Conservation (phyloP, 164 flowering plant genomes). For the Vitis cinerea region DNA sequence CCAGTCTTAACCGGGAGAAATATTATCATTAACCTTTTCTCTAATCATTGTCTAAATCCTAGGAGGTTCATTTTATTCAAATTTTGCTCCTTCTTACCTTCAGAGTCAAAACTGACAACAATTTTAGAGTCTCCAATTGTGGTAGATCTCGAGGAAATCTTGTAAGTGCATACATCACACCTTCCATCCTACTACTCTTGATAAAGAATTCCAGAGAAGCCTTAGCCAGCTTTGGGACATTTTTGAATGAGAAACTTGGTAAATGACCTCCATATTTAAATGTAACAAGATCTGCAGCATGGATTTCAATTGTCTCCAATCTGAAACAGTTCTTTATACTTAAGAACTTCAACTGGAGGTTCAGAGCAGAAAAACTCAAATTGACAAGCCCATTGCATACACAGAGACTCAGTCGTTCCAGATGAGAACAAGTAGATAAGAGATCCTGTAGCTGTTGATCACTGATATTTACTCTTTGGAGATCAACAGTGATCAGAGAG, state of each 20-base stretch:
- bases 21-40: background rate
- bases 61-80: background rate
- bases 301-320: slow-evolving; percentile 5
- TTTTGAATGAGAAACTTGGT: slow-evolving; percentile 5
- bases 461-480: slow-evolving; percentile 5
- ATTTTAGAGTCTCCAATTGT: slow-evolving; percentile 13
- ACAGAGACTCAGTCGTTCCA: slow-evolving; percentile 5
- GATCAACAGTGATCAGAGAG: slow-evolving; percentile 8
- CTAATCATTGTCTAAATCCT: background rate
- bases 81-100: background rate
- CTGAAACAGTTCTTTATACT: slow-evolving; percentile 5
- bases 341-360: slow-evolving; percentile 4
- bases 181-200: background rate
- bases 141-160: slow-evolving; percentile 10
- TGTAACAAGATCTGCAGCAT: slow-evolving; percentile 5
- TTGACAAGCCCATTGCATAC: slow-evolving; percentile 8
- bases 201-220: slow-evolving; percentile 8
- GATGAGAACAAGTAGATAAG: slow-evolving; percentile 4
- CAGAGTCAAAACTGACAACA: slow-evolving; percentile 1
- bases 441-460: slow-evolving; percentile 12
- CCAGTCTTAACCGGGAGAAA: background rate
- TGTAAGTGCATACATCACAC: slow-evolving; percentile 12
- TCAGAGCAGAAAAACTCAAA: slow-evolving; percentile 1
- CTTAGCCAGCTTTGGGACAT: slow-evolving; percentile 7
- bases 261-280: slow-evolving; percentile 14